Conservation (phyloP, 345 rosid species). For the Geranium rotundifolium region DNA sequence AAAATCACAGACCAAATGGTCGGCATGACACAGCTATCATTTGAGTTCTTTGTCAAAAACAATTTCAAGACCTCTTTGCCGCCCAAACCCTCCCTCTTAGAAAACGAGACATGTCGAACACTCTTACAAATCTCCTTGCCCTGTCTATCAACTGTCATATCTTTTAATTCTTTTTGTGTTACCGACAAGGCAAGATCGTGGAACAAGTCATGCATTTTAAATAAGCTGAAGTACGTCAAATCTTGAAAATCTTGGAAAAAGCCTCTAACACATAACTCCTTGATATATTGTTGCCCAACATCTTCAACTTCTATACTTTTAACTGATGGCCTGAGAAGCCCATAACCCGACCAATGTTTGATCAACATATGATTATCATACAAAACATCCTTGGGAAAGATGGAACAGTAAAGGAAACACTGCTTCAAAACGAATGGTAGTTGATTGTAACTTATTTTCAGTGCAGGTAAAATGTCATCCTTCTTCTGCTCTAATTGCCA, state of each 20-base stretch:
- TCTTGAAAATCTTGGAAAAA: slow-evolving; percentile 15
- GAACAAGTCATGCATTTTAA: slow-evolving; percentile 15
- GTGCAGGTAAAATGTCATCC: slow-evolving; percentile 1
- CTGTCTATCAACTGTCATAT: not conserved
- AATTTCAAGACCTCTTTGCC: not conserved
- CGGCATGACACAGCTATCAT: not conserved
- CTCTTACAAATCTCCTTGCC: not conserved
- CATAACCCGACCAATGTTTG: slow-evolving; percentile 21
- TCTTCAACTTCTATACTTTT: slow-evolving; percentile 2
- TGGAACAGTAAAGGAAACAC: slow-evolving; percentile 16
- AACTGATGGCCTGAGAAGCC: slow-evolving; percentile 9
- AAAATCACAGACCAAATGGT: not conserved
- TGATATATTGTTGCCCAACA: slow-evolving; percentile 16
- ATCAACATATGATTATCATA: slow-evolving; percentile 11
- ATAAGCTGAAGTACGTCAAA: not conserved
- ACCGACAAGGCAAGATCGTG: slow-evolving; percentile 4
- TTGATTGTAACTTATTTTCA: not conserved
- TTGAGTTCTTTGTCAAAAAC: not conserved
- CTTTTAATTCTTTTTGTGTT: not conserved
- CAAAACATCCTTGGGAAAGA: slow-evolving; percentile 15
- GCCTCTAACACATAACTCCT: slow-evolving; percentile 11
- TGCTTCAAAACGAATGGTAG: slow-evolving; percentile 7
- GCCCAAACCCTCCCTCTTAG: not conserved
- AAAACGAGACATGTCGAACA: not conserved
- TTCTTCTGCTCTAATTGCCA: slow-evolving; percentile 1